Evolutionary conservation across 768 basidiomycete species (phyloP).

Genomic region (Tricholoma flavovirens): DNA sequence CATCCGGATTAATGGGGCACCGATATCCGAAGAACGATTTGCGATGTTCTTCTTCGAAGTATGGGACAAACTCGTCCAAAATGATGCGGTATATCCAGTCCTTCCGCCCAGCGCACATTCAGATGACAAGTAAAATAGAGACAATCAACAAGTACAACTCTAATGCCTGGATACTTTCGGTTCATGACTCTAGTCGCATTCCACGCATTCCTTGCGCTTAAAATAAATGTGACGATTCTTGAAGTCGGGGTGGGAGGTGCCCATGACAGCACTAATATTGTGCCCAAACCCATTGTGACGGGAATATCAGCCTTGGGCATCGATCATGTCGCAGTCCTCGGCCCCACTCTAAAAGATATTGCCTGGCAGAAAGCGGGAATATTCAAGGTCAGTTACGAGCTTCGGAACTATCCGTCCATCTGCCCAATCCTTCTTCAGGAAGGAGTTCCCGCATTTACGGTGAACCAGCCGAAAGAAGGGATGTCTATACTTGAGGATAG

Average conservation of each 20-base stretch:
- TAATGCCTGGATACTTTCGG: slow-evolving; percentile 91
- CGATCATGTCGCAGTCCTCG: slow-evolving; percentile 85
- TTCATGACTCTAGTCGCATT: slow-evolving; percentile 90
- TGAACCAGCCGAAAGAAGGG: slow-evolving; percentile 67
- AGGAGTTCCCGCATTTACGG: slow-evolving; percentile 81
- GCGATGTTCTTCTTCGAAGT: slow-evolving; percentile 93
- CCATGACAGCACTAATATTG: slow-evolving; percentile 94
- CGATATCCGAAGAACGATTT: slow-evolving; percentile 85
- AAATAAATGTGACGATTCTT: slow-evolving; percentile 86
- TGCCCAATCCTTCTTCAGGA: slow-evolving; percentile 34
- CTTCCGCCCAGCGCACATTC: not conserved
- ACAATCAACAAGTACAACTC: slow-evolving; percentile 43
- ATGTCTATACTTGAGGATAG: slow-evolving; percentile 61
- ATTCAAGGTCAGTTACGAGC: slow-evolving; percentile 59
- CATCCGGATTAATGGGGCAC: slow-evolving; percentile 87
- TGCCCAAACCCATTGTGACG: slow-evolving; percentile 84
- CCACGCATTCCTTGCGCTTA: slow-evolving; percentile 77
- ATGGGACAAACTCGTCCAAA: slow-evolving; percentile 76
- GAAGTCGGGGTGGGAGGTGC: slow-evolving; percentile 96
- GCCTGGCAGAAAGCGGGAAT: slow-evolving; percentile 96
- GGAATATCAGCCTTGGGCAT: slow-evolving; percentile 89
- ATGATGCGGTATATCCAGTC: slow-evolving; percentile 44
- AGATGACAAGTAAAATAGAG: slow-evolving; percentile 29
- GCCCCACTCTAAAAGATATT: slow-evolving; percentile 84
- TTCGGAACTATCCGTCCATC: slow-evolving; percentile 1